Conservation (phyloP, 2,329 filamentous ascomycete genomes). For the Ceratocystis eucalypticola region DNA sequence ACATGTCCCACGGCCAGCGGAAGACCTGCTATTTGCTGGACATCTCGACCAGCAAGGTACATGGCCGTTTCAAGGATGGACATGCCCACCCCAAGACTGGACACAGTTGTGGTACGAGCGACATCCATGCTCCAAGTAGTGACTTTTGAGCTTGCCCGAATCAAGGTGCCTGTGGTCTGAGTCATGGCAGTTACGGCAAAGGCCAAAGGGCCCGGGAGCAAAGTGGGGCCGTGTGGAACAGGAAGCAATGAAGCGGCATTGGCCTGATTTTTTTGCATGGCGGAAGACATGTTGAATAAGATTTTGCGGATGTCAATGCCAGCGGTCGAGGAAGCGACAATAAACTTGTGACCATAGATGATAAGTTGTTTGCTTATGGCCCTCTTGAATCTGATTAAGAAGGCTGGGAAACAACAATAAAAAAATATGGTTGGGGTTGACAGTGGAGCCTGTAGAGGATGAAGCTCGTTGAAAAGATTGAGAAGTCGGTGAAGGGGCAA, state of each 20-base stretch:
- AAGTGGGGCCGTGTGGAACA: slow-evolving; percentile 27
- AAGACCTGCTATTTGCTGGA: slow-evolving; percentile 21
- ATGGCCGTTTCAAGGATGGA: slow-evolving; percentile 42
- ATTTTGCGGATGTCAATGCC: neutral
- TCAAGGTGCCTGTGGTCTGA: slow-evolving; percentile 43
- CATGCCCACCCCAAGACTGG: slow-evolving; percentile 43
- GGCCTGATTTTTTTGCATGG: neutral
- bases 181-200: slow-evolving; percentile 47
- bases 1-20: slow-evolving; percentile 32
- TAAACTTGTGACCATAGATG: neutral
- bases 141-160: slow-evolving; percentile 40
- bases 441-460: neutral
- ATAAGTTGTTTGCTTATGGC: neutral
- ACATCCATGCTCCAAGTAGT: slow-evolving; percentile 40
- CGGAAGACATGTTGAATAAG: slow-evolving; percentile 6
- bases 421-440: neutral
- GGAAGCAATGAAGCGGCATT: neutral
- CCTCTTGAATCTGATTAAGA: neutral
- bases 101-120: slow-evolving; percentile 42
- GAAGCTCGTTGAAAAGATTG: neutral
- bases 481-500: too few relatives aligned
- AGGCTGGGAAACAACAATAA: neutral
- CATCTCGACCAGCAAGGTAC: slow-evolving; percentile 38
- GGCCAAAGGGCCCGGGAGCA: slow-evolving; percentile 45
- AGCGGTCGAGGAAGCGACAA: neutral